Evolutionary conservation across 2,329 filamentous ascomycete genomes (phyloP).

Genomic region (Aspergillus pseudoterreus): DNA sequence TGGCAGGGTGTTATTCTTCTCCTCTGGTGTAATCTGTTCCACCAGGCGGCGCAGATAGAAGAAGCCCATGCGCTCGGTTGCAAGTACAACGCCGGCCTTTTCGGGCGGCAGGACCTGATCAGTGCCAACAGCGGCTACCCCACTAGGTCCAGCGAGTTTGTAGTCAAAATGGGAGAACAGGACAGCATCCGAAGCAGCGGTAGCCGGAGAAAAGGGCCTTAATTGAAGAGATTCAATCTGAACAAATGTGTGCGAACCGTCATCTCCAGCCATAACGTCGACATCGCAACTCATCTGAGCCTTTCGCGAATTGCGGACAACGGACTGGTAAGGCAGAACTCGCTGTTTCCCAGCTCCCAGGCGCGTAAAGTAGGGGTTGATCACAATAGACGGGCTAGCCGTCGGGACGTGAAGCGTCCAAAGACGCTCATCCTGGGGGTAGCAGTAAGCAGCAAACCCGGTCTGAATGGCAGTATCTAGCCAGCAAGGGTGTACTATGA

Average conservation of each 20-base stretch:
- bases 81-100: background rate
- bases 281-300: conserved; percentile 1
- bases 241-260: conserved; percentile 1
- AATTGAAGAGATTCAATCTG: conserved; percentile 10
- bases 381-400: conserved; percentile 6
- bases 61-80: conserved; percentile 6
- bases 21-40: background rate
- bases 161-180: conserved; percentile 9
- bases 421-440: conserved; percentile 15
- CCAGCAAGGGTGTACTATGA: conserved; percentile 18
- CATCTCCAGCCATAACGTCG: background rate
- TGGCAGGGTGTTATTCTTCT: background rate
- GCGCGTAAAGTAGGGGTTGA: conserved; percentile 5
- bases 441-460: conserved; percentile 20
- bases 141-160: background rate
- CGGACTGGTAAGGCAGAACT: conserved; percentile 26
- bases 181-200: conserved; percentile 3
- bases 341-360: conserved; percentile 9
- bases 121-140: background rate
- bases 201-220: conserved; percentile 7
- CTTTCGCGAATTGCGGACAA: background rate
- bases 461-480: conserved; percentile 28
- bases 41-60: background rate
- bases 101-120: background rate
- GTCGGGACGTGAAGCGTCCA: conserved; percentile 15